Evolutionary conservation across 176 grass and related monocot species (phyloP).

Genomic region (Musa schizocarpa): DNA sequence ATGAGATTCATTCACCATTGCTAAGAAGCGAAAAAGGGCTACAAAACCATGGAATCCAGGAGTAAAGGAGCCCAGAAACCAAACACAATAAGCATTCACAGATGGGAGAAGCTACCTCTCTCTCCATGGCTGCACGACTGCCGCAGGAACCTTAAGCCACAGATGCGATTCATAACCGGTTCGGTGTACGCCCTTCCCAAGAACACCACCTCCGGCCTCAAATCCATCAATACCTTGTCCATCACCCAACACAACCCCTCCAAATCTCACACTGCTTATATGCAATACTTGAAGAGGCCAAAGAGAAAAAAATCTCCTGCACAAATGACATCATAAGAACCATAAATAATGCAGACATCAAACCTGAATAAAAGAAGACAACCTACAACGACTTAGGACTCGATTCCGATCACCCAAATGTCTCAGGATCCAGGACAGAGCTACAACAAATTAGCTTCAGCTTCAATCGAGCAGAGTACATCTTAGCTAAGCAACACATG

Average conservation of each 20-base stretch:
- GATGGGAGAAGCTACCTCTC: constrained; percentile 1
- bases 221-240: constrained; percentile 14
- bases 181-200: background rate
- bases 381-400: background rate
- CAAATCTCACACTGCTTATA: background rate
- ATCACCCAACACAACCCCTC: background rate
- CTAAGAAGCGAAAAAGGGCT: background rate
- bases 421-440: background rate
- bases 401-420: background rate
- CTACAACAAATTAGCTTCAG: background rate
- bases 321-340: background rate
- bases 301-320: background rate
- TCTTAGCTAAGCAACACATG: background rate
- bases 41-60: no score
- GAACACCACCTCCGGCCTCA: background rate
- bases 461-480: background rate
- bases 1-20: background rate
- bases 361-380: background rate
- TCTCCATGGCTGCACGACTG: background rate
- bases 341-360: background rate
- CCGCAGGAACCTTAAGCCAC: background rate
- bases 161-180: background rate
- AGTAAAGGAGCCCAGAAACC: no score
- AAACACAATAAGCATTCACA: background rate
- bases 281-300: background rate